Evolutionary conservation across 495 filamentous ascomycete genomes (phyloP), one percentile per base, ranked within the genome.

Genomic region (Penicillium arizonense): DNA sequence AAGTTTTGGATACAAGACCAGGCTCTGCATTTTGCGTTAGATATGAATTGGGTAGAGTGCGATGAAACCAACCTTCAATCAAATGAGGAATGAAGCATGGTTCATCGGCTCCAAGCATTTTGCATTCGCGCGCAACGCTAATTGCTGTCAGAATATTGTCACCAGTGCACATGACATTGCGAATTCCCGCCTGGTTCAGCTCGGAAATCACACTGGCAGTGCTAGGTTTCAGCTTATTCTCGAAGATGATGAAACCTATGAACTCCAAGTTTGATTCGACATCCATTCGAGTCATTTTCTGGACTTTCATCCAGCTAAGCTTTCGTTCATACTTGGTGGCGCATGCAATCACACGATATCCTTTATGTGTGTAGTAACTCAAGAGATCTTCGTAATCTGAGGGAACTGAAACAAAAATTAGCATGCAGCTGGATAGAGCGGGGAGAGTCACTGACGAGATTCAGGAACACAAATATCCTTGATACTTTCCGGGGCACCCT

Each of bases 141-240:
- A 99, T 88, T 13, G 95, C 95, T 13, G 95, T 99, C 37, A 97
- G 77, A 51, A 99, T 97, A 53, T 99, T 99, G 73, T 99, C 95
- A 44, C 95, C 95, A 1, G 95, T 99, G 56, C 94, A 96, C 95
- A 99, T 99, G 47, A 96, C 83, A 32, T 87, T 88, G 23, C 90
- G 85, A 56, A 99, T 96, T 23, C 86, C 87, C 10, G 95, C 93
- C 40, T 85, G 73, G 11, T 82, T 82, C n/a, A 99, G 81, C 67
- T 97, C 90, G 34, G 87, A 75, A 39, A 99, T 85, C 26, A 95
- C 86, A 3, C 75, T 74, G 3, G 87, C 74, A 5, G 91, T 96
- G 32, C 79, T 87, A 16, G 87, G 82, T 68, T 99, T 99, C 55
- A 99, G 69, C 72, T 97, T 99, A 63, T 99, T 99, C 68, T 99